These are phyloP conservation scores for Agastache rugosa DNA, from an alignment of 257 asterid species.

Conservation along the genomic window DNA sequence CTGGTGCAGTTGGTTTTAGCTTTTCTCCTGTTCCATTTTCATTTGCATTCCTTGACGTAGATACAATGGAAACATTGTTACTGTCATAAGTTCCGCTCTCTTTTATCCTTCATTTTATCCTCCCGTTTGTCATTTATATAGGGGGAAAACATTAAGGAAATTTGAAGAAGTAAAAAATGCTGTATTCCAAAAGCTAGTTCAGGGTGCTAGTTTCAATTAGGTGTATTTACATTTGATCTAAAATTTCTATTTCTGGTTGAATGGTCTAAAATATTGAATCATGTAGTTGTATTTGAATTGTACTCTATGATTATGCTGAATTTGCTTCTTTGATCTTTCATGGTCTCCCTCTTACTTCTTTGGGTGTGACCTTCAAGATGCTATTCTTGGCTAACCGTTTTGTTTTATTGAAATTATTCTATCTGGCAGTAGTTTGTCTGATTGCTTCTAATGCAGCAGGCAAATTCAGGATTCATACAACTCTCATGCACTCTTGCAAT, in stretches of 20 bases:
- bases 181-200: background rate
- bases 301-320: background rate
- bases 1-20: conserved; percentile 18
- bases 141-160: background rate
- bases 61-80: background rate
- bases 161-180: background rate
- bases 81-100: background rate
- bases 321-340: background rate
- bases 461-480: background rate
- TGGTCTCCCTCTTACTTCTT: background rate
- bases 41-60: background rate
- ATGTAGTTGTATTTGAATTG: background rate
- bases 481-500: background rate
- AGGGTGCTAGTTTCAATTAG: background rate
- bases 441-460: background rate
- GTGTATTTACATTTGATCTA: background rate
- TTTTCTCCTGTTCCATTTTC: background rate
- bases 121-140: background rate
- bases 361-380: background rate
- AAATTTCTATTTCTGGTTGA: background rate
- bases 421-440: conserved; percentile 20
- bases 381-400: background rate
- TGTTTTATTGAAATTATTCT: conserved; percentile 10
- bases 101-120: background rate
- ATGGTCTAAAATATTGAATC: background rate